Percentiles rank a stretch among this genome's conserved stretches.
Conservation (phyloP, 2,329 filamentous ascomycete species). For the Graphilbum fragrans region DNA sequence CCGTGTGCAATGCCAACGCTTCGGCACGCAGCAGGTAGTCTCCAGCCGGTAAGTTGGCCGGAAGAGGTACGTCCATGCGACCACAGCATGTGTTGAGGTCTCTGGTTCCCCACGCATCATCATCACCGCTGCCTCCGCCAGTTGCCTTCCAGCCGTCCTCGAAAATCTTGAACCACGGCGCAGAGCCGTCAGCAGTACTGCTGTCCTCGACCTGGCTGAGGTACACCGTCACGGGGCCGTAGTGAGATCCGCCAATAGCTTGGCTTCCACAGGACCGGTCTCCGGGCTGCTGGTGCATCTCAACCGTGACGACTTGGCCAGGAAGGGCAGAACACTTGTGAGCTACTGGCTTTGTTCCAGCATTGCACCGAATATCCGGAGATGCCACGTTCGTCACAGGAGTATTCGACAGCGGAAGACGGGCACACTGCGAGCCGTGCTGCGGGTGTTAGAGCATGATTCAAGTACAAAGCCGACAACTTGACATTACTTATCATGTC, state of each 20-base stretch:
- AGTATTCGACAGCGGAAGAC: slow-evolving; percentile 35
- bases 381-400: slow-evolving; percentile 33
- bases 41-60: slow-evolving; percentile 18
- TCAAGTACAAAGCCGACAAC: not conserved
- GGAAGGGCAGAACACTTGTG: slow-evolving; percentile 33
- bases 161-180: slow-evolving; percentile 40
- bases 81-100: slow-evolving; percentile 29
- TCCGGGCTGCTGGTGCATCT: slow-evolving; percentile 39
- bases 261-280: slow-evolving; percentile 30
- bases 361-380: slow-evolving; percentile 32
- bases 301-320: slow-evolving; percentile 37
- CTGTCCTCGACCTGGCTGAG: slow-evolving; percentile 34
- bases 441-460: slow-evolving; percentile 10
- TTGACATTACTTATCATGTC: slow-evolving; percentile 20
- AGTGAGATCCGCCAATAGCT: slow-evolving; percentile 40
- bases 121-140: slow-evolving; percentile 22
- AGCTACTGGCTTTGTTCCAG: slow-evolving; percentile 19
- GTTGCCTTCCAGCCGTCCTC: slow-evolving; percentile 28
- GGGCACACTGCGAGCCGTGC: slow-evolving; percentile 30
- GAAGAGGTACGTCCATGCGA: slow-evolving; percentile 23
- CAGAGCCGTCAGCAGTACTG: slow-evolving; percentile 26
- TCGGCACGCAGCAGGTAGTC: slow-evolving; percentile 36
- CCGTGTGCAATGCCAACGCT: slow-evolving; percentile 34
- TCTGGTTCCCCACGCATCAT: slow-evolving; percentile 33
- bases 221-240: slow-evolving; percentile 36